These are phyloP conservation scores for Carex cristatella DNA, from an alignment of 176 grass and related monocot species.

Conservation along the genomic window DNA sequence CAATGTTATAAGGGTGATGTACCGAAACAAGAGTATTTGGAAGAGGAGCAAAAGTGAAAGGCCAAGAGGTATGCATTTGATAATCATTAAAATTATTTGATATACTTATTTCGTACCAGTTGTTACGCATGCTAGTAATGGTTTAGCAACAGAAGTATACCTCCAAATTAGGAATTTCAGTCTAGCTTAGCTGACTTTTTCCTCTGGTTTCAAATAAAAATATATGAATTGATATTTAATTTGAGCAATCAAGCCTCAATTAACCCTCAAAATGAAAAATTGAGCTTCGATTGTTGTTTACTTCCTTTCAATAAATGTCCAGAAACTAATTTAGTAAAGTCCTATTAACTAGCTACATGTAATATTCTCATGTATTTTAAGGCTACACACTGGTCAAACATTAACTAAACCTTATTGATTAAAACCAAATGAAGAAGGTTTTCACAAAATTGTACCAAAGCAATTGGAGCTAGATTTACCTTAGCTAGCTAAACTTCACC, in stretches of 20 bases:
- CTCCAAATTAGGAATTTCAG: not conserved
- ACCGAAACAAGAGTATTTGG: not conserved
- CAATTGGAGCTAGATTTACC: not conserved
- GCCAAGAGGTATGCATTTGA: too few species aligned
- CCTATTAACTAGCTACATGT: not conserved
- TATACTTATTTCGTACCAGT: not conserved
- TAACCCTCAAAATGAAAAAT: too few species aligned
- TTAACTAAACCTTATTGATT: not conserved
- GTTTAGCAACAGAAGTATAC: not conserved
- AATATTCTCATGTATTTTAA: not conserved
- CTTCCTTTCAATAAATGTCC: not conserved
- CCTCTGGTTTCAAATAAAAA: not conserved
- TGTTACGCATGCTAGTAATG: not conserved
- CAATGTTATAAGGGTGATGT: not conserved
- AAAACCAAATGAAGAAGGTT: not conserved
- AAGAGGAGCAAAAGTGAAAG: not conserved
- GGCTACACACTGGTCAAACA: not conserved
- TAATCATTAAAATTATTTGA: not conserved
- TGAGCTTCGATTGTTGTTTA: too few species aligned
- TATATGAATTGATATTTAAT: not conserved
- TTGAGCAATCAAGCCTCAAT: not conserved
- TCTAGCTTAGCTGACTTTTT: not conserved
- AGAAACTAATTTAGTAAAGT: not conserved
- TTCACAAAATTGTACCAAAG: not conserved
- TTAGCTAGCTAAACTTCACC: not conserved